These are phyloP conservation scores for Nakazawaea pomicola DNA, from an alignment of 805 yeast genomes.

Conservation along the genomic window DNA sequence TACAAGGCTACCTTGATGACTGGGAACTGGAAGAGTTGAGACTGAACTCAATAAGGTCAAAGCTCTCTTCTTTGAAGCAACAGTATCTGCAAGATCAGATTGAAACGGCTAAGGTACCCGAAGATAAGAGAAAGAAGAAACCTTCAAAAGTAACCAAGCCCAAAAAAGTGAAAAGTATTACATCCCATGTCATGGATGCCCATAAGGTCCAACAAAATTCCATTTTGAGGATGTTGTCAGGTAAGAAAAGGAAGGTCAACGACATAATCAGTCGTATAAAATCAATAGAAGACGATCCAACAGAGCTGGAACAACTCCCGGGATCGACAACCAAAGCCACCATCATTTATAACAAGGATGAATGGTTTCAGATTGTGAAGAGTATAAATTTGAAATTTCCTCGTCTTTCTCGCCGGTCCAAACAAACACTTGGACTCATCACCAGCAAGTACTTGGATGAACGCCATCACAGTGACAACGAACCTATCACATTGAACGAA, in stretches of 20 bases:
- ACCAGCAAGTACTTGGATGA: constrained; percentile 17
- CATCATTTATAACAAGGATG: constrained; percentile 22
- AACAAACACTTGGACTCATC: constrained; percentile 20
- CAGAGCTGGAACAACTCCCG: neutral
- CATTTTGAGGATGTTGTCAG: constrained; percentile 23
- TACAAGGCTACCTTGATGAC: constrained; percentile 12
- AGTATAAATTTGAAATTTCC: constrained; percentile 21
- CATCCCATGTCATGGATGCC: constrained; percentile 20
- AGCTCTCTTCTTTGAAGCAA: neutral
- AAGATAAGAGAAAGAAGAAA: too few relatives aligned
- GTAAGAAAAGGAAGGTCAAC: constrained; percentile 24
- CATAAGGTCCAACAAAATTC: constrained; percentile 17
- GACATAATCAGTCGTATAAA: constrained; percentile 21
- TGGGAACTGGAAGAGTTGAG: constrained; percentile 7
- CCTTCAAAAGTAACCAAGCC: too few relatives aligned
- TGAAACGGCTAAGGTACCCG: constrained; percentile 2
- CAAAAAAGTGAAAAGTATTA: constrained; percentile 19
- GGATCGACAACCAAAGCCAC: too few relatives aligned
- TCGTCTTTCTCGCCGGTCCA: constrained; percentile 20
- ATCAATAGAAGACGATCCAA: neutral
- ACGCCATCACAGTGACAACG: neutral
- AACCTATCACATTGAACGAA: neutral
- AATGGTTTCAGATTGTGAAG: constrained; percentile 23
- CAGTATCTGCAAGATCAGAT: neutral
- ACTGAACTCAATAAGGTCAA: neutral